phyloP scores from a whole-genome alignment of 2,329 filamentous ascomycete genomes.

The Ophiostoma perfectum region DNA sequence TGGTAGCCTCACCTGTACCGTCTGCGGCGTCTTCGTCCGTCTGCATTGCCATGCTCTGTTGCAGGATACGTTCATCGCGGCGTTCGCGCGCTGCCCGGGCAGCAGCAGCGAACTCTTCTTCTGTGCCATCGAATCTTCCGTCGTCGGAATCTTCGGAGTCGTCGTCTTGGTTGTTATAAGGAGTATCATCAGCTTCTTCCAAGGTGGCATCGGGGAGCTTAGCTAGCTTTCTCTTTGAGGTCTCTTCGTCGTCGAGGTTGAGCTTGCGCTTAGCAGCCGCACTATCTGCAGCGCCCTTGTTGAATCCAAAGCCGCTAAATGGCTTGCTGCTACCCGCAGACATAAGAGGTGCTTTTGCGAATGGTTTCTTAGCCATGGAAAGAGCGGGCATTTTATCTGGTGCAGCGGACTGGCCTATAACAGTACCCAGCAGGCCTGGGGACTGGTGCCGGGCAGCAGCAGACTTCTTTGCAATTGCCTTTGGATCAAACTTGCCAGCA shows the following conservation, averaged over 20 bases:
- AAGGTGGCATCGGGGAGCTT: constrained; percentile 76
- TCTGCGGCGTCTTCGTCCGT: constrained; percentile 34
- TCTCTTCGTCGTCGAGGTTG: constrained; percentile 83
- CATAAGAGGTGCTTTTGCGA: constrained; percentile 18
- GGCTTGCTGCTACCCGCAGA: constrained; percentile 46
- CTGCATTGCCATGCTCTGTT: constrained; percentile 44
- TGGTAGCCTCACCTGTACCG: constrained; percentile 17
- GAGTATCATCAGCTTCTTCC: constrained; percentile 55
- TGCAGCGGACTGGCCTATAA: constrained; percentile 32
- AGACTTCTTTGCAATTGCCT: constrained; percentile 76
- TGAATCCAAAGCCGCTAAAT: constrained; percentile 76
- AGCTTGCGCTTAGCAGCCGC: constrained; percentile 64
- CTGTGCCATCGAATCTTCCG: constrained; percentile 71
- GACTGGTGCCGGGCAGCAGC: constrained; percentile 55
- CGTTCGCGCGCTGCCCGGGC: constrained; percentile 80
- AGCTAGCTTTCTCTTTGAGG: constrained; percentile 78
- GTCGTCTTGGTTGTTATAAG: constrained; percentile 56
- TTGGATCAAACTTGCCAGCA: constrained; percentile 78
- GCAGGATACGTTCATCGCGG: constrained; percentile 62
- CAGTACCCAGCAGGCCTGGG: constrained; percentile 47
- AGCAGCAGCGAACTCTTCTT: constrained; percentile 82
- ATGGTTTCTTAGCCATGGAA: not conserved
- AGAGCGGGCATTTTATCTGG: not conserved
- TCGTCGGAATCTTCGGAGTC: constrained; percentile 69
- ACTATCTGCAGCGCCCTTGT: constrained; percentile 58